phyloP scores from a whole-genome alignment of 495 filamentous ascomycete species.

The Paragyromitra xinjiangensis region DNA sequence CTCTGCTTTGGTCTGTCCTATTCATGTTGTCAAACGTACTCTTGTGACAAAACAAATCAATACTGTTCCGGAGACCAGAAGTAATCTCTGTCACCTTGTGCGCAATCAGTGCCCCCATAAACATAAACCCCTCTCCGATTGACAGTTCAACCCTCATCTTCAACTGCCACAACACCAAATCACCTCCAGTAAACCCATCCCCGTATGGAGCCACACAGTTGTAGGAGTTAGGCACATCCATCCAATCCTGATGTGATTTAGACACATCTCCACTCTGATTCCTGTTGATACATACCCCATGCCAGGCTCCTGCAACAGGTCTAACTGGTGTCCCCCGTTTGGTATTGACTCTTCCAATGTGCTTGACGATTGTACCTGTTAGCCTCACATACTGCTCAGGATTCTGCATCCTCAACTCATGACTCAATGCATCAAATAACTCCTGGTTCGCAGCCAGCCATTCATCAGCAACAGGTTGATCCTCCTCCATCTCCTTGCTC shows the following conservation, averaged over 20 bases:
- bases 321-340: neutral
- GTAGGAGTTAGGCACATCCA: neutral
- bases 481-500: neutral
- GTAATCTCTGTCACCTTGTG: slow-evolving; percentile 11
- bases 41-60: neutral
- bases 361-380: neutral
- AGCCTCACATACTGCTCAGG: neutral
- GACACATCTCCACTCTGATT: neutral
- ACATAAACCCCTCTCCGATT: slow-evolving; percentile 3
- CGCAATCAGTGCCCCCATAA: neutral
- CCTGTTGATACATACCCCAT: slow-evolving; percentile 6
- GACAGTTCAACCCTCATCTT: neutral
- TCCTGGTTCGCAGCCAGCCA: neutral
- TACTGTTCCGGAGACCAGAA: neutral
- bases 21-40: neutral
- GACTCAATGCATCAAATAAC: neutral
- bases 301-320: neutral
- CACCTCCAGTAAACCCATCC: neutral
- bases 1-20: neutral
- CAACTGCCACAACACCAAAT: slow-evolving; percentile 12
- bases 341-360: neutral
- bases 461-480: neutral
- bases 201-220: neutral
- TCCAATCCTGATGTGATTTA: neutral
- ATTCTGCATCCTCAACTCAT: slow-evolving; percentile 1